A percentile compares a stretch with the other conserved stretches of the same genome.
These are phyloP conservation scores for Symbiodinium natans DNA, from an alignment of 73 alveolate genomes.

Conservation along the genomic window DNA sequence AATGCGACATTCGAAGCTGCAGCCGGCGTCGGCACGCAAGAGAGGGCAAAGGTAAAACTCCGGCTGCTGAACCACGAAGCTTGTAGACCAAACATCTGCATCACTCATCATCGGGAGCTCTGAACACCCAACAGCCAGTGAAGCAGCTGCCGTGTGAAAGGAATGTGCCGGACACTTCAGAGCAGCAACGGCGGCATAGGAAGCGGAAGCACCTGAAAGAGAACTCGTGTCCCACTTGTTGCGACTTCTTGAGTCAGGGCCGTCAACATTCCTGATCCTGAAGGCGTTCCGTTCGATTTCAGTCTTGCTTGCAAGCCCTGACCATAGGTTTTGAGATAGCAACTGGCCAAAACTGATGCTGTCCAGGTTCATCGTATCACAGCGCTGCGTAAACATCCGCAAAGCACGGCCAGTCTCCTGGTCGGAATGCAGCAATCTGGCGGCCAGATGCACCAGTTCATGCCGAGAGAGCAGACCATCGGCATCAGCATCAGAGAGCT, in stretches of 20 bases:
- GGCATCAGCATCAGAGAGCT: background rate
- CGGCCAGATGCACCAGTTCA: conserved; percentile 9
- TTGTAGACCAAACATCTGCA: conserved; percentile 53
- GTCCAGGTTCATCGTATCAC: background rate
- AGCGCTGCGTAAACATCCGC: background rate
- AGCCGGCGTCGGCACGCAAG: background rate
- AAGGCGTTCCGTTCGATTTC: conserved; percentile 25
- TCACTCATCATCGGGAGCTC: conserved; percentile 54
- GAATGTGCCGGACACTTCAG: background rate
- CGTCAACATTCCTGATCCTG: background rate
- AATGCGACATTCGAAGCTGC: conserved; percentile 13
- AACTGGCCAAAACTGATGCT: conserved; percentile 55
- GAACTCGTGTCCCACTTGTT: background rate
- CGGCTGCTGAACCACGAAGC: conserved; percentile 34
- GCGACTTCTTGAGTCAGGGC: background rate
- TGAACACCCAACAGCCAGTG: conserved; percentile 47
- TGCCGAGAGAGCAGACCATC: background rate
- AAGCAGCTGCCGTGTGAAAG: background rate
- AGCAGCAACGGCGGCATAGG: background rate
- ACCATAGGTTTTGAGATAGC: background rate
- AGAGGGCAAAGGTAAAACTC: conserved; percentile 57
- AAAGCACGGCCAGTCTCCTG: background rate
- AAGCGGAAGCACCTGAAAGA: background rate
- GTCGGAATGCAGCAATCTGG: background rate
- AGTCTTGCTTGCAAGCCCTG: background rate